phyloP scores from a whole-genome alignment of 306 rosid genomes.

The Adenanthera pavonina region DNA sequence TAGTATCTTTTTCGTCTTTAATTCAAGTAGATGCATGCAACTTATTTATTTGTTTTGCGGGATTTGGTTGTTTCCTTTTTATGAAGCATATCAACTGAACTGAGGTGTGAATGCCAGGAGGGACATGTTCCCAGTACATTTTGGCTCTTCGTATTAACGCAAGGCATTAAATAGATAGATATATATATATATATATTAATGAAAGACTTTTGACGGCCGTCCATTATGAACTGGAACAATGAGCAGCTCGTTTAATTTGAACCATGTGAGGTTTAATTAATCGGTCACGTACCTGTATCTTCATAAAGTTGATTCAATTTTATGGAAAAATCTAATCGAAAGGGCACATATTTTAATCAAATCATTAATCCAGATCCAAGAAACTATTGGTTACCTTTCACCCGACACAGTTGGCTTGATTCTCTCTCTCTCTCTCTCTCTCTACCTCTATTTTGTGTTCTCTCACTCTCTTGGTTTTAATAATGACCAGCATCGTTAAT shows the following conservation, averaged over 20 bases:
- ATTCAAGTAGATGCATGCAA: slow-evolving; percentile 47
- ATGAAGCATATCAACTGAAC: slow-evolving; percentile 48
- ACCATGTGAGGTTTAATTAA: slow-evolving; percentile 37
- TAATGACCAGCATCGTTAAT: slow-evolving; percentile 1
- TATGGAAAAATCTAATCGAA: neutral
- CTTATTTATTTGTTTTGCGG: slow-evolving; percentile 42
- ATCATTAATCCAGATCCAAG: slow-evolving; percentile 26
- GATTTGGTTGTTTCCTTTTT: slow-evolving; percentile 54
- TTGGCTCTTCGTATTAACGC: slow-evolving; percentile 30
- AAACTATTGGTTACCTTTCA: slow-evolving; percentile 33
- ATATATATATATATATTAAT: neutral
- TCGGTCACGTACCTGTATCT: neutral
- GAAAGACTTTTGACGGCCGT: slow-evolving; percentile 23
- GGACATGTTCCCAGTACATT: slow-evolving; percentile 36
- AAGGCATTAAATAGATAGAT: neutral
- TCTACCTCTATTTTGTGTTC: neutral
- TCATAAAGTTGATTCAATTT: slow-evolving; percentile 6
- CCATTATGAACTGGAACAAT: slow-evolving; percentile 13
- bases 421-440: neutral
- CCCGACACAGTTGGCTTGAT: slow-evolving; percentile 21
- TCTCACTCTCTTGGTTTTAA: neutral
- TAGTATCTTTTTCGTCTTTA: slow-evolving; percentile 52
- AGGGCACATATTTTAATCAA: neutral
- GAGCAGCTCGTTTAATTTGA: slow-evolving; percentile 24
- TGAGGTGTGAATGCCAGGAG: slow-evolving; percentile 41